Evolutionary conservation across 176 grass and related monocot genomes (phyloP), one percentile per base, ranked within the genome.

Genomic region (Phyllostachys edulis): DNA sequence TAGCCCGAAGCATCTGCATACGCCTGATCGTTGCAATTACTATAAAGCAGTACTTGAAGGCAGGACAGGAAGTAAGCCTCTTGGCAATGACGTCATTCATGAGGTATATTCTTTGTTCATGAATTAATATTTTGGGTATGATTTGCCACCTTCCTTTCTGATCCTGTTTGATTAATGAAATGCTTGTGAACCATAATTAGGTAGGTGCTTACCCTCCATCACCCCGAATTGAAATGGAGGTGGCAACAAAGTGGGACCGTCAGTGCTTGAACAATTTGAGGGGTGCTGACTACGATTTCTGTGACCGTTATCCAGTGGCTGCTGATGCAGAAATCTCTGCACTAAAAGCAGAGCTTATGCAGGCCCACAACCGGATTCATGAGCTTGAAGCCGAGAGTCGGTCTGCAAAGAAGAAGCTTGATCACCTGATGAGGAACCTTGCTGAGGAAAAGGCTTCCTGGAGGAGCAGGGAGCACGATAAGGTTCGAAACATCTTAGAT

Each of bases 191-290:
- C 24, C 17, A 80, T 71, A 80, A 73, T 76, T 74, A 94, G 92
- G 82, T 85, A 61, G 84, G 88, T 89, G 55, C 73, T 87, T 92
- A 88, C 78, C 79, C 92, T 80, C 71, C 86, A 49, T 94, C 93
- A 85, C 88, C 86, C 50, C 87, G 76, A 80, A 89, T 66, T 29
- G 84, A 86, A 78, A 92, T 91, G 90, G 92, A 97, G 78, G 85
- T 87, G 13, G 76, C 87, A 89, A 97, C 92, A 59, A 94, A 94
- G 79, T 97, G 94, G 94, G 92, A 92, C 86, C 68, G 68, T 38
- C 73, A 41, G 41, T 69, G 50, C 68, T 29, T 87, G 42, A 89
- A 86, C 52, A 81, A 59, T 50, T 82, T 27, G 7, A 81, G 59
- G 34, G 66, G 67, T n/a, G 17, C 77, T 62, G 87, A 55, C n/a